Percentiles rank a stretch among this genome's conserved stretches.
Evolutionary conservation across 306 rosid species (phyloP).

Genomic region (Gastrolobium bilobum): DNA sequence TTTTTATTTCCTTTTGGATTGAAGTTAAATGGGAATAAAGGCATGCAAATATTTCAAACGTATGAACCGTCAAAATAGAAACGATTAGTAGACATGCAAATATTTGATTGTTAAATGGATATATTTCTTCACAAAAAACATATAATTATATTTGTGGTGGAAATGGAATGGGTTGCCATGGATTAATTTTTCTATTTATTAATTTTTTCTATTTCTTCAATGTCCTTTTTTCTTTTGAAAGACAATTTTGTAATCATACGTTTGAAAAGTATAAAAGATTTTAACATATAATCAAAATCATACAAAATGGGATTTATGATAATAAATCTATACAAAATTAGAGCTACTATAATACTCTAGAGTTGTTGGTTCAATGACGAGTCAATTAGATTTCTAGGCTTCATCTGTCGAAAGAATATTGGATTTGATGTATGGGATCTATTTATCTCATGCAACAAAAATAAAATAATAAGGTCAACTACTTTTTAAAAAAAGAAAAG

Average conservation of each 20-base stretch:
- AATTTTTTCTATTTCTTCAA: neutral
- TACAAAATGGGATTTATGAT: neutral
- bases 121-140: conserved; percentile 4
- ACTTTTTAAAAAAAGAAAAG: too few species aligned
- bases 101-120: conserved; percentile 19
- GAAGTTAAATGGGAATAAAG: conserved; percentile 23
- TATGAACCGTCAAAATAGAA: neutral
- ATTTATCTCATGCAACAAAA: too few species aligned
- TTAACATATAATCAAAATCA: neutral
- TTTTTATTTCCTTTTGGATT: neutral
- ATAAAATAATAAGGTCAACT: too few species aligned
- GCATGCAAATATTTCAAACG: neutral
- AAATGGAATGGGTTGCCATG: conserved; percentile 7
- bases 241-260: conserved; percentile 22
- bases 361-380: too few species aligned
- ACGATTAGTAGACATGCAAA: neutral
- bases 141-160: conserved; percentile 22
- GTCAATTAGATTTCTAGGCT: too few species aligned
- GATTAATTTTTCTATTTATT: neutral
- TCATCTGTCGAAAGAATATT: too few species aligned
- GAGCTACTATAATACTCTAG: neutral
- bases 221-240: conserved; percentile 10
- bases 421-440: too few species aligned
- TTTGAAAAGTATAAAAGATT: conserved; percentile 6
- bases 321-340: neutral